Conservation (phyloP, 2,329 filamentous ascomycete genomes). For the Verticillium alfalfae region DNA sequence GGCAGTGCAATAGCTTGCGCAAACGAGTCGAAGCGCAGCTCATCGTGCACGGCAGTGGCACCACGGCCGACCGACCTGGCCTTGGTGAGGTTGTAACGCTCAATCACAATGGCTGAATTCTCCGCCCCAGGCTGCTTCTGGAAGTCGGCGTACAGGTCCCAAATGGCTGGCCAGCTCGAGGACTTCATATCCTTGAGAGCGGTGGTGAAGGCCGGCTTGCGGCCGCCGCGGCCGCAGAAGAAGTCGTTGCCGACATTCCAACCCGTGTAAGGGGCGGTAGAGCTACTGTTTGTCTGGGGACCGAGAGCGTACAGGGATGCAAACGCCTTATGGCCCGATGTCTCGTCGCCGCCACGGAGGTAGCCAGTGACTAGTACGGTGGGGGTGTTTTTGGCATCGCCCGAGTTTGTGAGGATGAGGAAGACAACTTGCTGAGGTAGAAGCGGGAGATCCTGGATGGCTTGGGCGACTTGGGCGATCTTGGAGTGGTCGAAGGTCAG, state of each 20-base stretch:
- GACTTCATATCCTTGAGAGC: constrained; percentile 25
- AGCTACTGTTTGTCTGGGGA: constrained; percentile 16
- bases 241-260: constrained; percentile 31
- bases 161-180: constrained; percentile 28
- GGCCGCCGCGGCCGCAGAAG: constrained; percentile 27
- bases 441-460: constrained; percentile 27
- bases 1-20: constrained; percentile 28
- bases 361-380: constrained; percentile 22
- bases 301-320: constrained; percentile 25
- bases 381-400: constrained; percentile 10
- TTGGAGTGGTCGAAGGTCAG: constrained; percentile 15
- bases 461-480: constrained; percentile 23
- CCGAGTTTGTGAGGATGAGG: constrained; percentile 20
- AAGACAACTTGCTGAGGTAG: constrained; percentile 26
- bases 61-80: constrained; percentile 14
- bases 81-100: constrained; percentile 28
- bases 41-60: constrained; percentile 21
- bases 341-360: constrained; percentile 22
- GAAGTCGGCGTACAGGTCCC: constrained; percentile 29
- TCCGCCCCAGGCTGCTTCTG: constrained; percentile 21
- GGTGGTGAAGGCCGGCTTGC: constrained; percentile 30
- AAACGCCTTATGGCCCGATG: constrained; percentile 22
- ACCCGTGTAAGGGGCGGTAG: constrained; percentile 23
- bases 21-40: constrained; percentile 22
- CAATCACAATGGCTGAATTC: constrained; percentile 25